Conservation (phyloP, 345 rosid species). For the Melaleuca alternifolia region DNA sequence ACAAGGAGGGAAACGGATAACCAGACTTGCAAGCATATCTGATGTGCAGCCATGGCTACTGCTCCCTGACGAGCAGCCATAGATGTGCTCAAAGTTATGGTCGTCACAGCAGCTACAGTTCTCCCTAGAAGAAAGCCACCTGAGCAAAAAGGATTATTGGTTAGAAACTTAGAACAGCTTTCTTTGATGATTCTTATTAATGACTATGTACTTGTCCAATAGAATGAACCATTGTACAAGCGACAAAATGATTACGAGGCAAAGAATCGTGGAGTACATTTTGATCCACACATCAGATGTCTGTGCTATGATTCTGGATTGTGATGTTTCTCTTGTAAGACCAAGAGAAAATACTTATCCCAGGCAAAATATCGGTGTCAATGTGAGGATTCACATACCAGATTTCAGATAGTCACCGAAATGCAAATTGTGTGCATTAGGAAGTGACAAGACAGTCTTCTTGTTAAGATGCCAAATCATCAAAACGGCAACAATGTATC, state of each 20-base stretch:
- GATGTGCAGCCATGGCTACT: slow-evolving; percentile 95
- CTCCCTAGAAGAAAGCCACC: slow-evolving; percentile 95
- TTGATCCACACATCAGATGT: background rate
- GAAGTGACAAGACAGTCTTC: slow-evolving; percentile 70
- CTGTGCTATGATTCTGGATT: background rate
- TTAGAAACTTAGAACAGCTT: background rate
- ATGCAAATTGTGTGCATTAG: slow-evolving; percentile 54
- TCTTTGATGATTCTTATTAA: background rate
- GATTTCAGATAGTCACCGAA: slow-evolving; percentile 87
- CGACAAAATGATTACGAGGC: background rate
- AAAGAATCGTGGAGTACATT: background rate
- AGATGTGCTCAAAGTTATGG: slow-evolving; percentile 83
- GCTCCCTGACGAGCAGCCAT: slow-evolving; percentile 96
- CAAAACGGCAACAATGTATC: slow-evolving; percentile 56
- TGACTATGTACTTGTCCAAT: background rate
- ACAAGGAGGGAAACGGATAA: slow-evolving; percentile 88
- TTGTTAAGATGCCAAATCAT: slow-evolving; percentile 64
- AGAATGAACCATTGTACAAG: background rate
- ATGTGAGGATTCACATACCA: slow-evolving; percentile 25
- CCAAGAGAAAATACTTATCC: background rate
- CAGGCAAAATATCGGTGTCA: background rate
- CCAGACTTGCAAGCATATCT: slow-evolving; percentile 99
- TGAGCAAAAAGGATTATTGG: slow-evolving; percentile 1
- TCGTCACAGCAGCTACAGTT: slow-evolving; percentile 67
- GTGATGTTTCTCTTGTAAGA: background rate